Conservation (phyloP, 1,139 yeast species). For the Pichia sp. region DNA sequence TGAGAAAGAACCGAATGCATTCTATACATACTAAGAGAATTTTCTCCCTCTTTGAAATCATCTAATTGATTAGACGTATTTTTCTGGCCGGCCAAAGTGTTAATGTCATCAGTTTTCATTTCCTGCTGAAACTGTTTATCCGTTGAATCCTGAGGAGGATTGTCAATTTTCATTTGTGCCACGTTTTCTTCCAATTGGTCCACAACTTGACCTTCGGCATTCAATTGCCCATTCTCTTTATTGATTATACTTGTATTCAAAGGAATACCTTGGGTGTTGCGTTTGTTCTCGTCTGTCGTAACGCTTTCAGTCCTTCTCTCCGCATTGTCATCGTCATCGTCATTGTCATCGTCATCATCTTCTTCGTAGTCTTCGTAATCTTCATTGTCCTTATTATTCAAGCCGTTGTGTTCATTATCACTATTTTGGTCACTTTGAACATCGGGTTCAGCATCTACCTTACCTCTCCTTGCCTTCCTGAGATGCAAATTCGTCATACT, state of each 20-base stretch:
- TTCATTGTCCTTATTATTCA: background rate
- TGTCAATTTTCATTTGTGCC: background rate
- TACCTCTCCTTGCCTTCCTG: background rate
- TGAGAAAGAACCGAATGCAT: conserved; percentile 37
- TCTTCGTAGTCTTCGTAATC: background rate
- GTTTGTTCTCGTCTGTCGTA: background rate
- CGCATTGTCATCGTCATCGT: too few relatives aligned
- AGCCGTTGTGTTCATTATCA: background rate
- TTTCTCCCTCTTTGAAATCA: background rate
- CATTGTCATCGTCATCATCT: background rate
- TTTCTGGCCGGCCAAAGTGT: too few relatives aligned
- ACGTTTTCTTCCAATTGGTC: background rate
- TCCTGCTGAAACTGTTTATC: background rate
- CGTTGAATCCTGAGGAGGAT: background rate
- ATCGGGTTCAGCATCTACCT: conserved; percentile 1
- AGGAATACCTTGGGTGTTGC: background rate
- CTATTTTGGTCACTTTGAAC: background rate
- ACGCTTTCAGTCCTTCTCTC: background rate
- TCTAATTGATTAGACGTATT: background rate
- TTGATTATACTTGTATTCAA: background rate
- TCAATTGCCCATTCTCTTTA: background rate
- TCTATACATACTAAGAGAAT: conserved; percentile 16
- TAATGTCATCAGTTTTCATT: background rate
- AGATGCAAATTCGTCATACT: conserved; percentile 7
- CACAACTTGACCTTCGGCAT: background rate